Conservation (phyloP, 228 moss, liverwort and hornwort species). For the Sphagnum magellanicum region DNA sequence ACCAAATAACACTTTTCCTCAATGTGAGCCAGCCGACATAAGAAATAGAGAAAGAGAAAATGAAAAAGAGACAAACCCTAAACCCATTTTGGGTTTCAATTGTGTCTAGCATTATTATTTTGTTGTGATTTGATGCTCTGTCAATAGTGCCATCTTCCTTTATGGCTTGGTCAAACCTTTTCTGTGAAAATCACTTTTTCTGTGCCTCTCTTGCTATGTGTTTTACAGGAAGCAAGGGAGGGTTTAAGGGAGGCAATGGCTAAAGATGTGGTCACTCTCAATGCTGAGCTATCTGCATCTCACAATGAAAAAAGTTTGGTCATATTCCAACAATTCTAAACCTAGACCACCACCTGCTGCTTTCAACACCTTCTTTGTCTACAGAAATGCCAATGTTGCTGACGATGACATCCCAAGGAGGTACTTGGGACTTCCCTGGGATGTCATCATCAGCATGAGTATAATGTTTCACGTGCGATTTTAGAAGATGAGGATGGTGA, state of each 20-base stretch:
- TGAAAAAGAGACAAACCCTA: too few species aligned
- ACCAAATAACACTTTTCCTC: conserved; percentile 49
- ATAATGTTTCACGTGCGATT: too few species aligned
- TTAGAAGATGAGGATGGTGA: conserved; percentile 1
- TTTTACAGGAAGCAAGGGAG: conserved; percentile 44
- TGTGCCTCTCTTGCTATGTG: neutral
- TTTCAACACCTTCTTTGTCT: conserved; percentile 7
- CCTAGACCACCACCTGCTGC: neutral
- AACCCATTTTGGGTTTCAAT: too few species aligned
- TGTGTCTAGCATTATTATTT: too few species aligned
- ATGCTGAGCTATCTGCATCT: conserved; percentile 9
- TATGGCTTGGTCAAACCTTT: neutral
- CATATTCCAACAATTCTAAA: too few species aligned
- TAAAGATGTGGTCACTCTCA: conserved; percentile 27
- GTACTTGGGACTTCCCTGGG: conserved; percentile 23
- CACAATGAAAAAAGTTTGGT: neutral
- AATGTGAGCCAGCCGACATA: conserved; percentile 35
- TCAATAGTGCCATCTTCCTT: neutral
- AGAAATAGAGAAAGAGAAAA: too few species aligned
- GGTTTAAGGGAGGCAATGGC: conserved; percentile 43
- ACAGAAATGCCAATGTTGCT: conserved; percentile 10
- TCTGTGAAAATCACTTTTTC: neutral
- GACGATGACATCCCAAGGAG: conserved; percentile 11
- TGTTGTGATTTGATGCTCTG: too few species aligned
- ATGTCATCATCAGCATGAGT: too few species aligned